phyloP scores from a whole-genome alignment of 2,329 filamentous ascomycete species.

The Aspergillus uvarum region DNA sequence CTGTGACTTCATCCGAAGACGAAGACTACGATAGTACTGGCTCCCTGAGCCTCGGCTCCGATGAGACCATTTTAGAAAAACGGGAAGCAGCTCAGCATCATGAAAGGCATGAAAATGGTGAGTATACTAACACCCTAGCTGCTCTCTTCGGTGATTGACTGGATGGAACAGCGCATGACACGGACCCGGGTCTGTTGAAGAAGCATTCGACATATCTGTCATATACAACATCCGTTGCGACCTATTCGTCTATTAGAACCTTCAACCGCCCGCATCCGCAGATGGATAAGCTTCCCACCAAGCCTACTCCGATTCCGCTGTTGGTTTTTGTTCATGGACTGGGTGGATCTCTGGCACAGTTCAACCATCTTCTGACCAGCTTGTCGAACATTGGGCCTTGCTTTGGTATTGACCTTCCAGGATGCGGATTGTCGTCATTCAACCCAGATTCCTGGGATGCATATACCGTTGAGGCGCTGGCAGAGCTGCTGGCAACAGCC shows the following conservation, averaged over 20 bases:
- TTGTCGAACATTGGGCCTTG: constrained; percentile 81
- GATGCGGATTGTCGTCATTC: constrained; percentile 80
- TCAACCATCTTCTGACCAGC: constrained; percentile 75
- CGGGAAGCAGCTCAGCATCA: constrained; percentile 26
- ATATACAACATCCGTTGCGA: constrained; percentile 68
- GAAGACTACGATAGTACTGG: constrained; percentile 38
- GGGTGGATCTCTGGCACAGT: constrained; percentile 89
- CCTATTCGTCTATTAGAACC: constrained; percentile 74
- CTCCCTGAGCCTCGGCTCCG: constrained; percentile 31
- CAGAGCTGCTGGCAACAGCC: constrained; percentile 69
- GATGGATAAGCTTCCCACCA: constrained; percentile 72
- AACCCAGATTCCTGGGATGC: constrained; percentile 69
- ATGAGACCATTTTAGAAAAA: constrained; percentile 21
- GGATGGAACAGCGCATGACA: constrained; percentile 38
- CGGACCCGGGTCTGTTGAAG: constrained; percentile 76
- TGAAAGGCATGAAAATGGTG: constrained; percentile 33
- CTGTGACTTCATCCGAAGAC: constrained; percentile 37
- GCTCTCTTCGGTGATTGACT: constrained; percentile 9
- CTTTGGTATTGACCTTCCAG: constrained; percentile 84
- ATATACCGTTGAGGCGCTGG: constrained; percentile 74
- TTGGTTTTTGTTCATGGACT: constrained; percentile 91
- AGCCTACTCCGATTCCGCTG: constrained; percentile 73
- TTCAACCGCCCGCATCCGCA: constrained; percentile 84
- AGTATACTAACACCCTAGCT: constrained; percentile 2
- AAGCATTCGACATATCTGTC: constrained; percentile 70